Evolutionary conservation across 2,329 filamentous ascomycete genomes (phyloP).

Genomic region (Aspergillus melleus): DNA sequence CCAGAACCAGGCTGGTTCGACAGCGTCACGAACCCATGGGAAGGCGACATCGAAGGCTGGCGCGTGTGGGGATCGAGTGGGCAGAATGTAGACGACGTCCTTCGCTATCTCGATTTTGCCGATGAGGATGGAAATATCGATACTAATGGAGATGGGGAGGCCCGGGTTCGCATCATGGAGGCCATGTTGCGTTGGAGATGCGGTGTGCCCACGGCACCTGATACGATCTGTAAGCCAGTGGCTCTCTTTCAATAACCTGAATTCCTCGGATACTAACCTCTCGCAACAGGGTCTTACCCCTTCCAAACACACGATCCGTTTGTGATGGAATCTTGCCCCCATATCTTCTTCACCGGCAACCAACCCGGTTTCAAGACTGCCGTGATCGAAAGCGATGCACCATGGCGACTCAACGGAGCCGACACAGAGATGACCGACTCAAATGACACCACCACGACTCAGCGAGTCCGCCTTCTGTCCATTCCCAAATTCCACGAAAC

Average conservation of each 20-base stretch:
- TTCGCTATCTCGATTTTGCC: slow-evolving; percentile 73
- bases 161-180: slow-evolving; percentile 87
- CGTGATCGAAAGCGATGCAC: slow-evolving; percentile 57
- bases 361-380: slow-evolving; percentile 76
- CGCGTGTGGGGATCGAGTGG: slow-evolving; percentile 82
- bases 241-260: background rate
- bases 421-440: slow-evolving; percentile 36
- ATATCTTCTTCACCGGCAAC: slow-evolving; percentile 87
- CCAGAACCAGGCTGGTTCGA: slow-evolving; percentile 74
- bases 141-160: slow-evolving; percentile 55
- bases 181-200: slow-evolving; percentile 90
- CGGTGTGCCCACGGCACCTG: slow-evolving; percentile 88
- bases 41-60: slow-evolving; percentile 88
- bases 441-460: slow-evolving; percentile 55
- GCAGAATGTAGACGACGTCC: slow-evolving; percentile 90
- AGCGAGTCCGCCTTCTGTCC: slow-evolving; percentile 74
- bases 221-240: slow-evolving; percentile 76
- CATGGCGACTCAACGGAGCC: slow-evolving; percentile 32
- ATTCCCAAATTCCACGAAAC: slow-evolving; percentile 80
- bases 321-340: slow-evolving; percentile 79
- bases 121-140: slow-evolving; percentile 28
- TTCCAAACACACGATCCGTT: slow-evolving; percentile 94
- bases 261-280: slow-evolving; percentile 11
- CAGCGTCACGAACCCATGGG: slow-evolving; percentile 88
- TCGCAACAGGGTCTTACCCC: slow-evolving; percentile 76